Evolutionary conservation across 1,284 basidiomycete genomes (phyloP), one percentile per base, ranked within the genome.

Genomic region (Trichosporon sp.): DNA sequence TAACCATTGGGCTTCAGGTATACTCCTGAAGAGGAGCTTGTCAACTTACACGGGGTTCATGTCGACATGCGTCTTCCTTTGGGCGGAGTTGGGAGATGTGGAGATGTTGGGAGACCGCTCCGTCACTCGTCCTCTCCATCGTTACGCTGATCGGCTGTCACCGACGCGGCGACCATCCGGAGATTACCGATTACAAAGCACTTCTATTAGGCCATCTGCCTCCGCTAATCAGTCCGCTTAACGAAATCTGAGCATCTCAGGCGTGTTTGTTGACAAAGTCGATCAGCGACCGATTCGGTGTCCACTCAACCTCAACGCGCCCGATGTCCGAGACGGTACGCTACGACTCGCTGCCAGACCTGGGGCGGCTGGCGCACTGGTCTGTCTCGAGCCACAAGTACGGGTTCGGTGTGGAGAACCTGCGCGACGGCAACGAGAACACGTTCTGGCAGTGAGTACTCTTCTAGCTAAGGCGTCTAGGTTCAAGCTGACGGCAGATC

Each of bases 321-420:
- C 38, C 21, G 47, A 60, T 60, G 56, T 31, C 56, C 15, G 56
- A 60, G 29, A 18, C 56, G 15, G 7, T 60, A 56, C 60, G 27
- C 3, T 60, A 60, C 56, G 56, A 60, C 27, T 29, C 29, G 8
- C 65, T 65, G 11, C 78, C 80, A 13, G 79, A 82, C 51, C 67
- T 84, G 18, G 79, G 80, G 13, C 77, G 89, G 65, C 87, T 92
- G 21, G 95, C 92, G 25, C 90, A 91, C 73, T 99, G 97, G 97
- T 91, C 91, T n/a, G 94, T 99, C 8, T 98, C 95, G 21, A 95
- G 92, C 0, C 94, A 89, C 84, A 99, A 99, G 83, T 96, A 95
- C 74, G 95, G 95, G 0, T 97, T 96, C 78, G 95, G 96, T 5
- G 90, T 95, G 18, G 92, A 95, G 76, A 95, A 95, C 83, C 85